phyloP scores from a whole-genome alignment of 2,329 filamentous ascomycete species.

The Exophiala dermatitidis region DNA sequence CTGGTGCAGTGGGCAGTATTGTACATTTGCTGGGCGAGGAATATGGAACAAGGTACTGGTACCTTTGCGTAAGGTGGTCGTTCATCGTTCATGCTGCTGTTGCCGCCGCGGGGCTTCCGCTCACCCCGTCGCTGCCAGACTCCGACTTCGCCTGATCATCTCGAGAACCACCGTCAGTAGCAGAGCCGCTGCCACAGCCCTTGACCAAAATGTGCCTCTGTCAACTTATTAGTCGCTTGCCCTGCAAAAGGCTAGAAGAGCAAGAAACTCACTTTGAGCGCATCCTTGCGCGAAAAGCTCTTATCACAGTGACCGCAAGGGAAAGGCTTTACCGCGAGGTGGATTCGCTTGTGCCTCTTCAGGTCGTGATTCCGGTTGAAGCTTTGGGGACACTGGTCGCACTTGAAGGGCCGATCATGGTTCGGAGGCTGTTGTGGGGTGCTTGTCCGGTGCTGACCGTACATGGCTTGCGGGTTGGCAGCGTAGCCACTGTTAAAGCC shows the following conservation, averaged over 20 bases:
- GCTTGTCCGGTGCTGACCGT: constrained; percentile 47
- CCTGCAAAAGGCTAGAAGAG: constrained; percentile 1
- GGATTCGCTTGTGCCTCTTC: constrained; percentile 92
- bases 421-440: constrained; percentile 47
- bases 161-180: constrained; percentile 4
- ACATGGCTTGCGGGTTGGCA: constrained; percentile 54
- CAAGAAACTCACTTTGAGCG: constrained; percentile 68
- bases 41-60: not conserved
- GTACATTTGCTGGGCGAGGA: constrained; percentile 12
- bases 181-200: constrained; percentile 49
- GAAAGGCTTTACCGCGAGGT: constrained; percentile 91
- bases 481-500: constrained; percentile 55
- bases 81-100: constrained; percentile 13
- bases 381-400: constrained; percentile 82
- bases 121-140: constrained; percentile 22
- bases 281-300: constrained; percentile 94
- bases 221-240: constrained; percentile 27
- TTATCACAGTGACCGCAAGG: constrained; percentile 89
- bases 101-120: constrained; percentile 17
- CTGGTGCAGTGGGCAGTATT: constrained; percentile 5
- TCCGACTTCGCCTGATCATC: constrained; percentile 26
- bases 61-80: not conserved
- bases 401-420: constrained; percentile 87
- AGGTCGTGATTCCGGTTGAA: constrained; percentile 96
- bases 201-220: constrained; percentile 63